Percentiles rank a stretch among this genome's conserved stretches.
Evolutionary conservation across 2,329 filamentous ascomycete genomes (phyloP).

Genomic region (Trichoderma endophyticum): DNA sequence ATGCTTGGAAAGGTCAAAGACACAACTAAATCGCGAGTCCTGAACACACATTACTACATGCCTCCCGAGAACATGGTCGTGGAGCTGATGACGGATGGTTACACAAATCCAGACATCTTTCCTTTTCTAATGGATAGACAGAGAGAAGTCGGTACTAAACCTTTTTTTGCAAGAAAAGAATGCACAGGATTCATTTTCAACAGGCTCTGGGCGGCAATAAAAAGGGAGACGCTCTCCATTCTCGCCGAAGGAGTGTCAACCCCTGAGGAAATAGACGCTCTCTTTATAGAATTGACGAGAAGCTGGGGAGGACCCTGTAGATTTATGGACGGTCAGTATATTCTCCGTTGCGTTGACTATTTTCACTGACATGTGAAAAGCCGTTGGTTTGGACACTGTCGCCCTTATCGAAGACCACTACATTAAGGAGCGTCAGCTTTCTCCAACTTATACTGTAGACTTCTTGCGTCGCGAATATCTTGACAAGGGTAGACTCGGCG

Average conservation of each 20-base stretch:
- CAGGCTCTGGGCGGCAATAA: neutral
- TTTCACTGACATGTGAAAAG: neutral
- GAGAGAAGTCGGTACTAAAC: neutral
- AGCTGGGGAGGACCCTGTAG: neutral
- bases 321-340: neutral
- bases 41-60: neutral
- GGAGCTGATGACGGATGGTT: neutral
- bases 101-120: neutral
- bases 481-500: neutral
- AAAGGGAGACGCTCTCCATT: neutral
- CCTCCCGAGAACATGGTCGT: neutral
- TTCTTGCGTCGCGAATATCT: neutral
- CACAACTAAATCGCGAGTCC: neutral
- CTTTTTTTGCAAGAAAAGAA: neutral
- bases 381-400: neutral
- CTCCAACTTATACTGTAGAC: neutral
- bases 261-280: neutral
- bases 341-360: neutral
- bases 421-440: neutral
- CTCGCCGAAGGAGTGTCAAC: neutral
- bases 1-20: neutral
- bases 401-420: neutral
- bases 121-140: conserved; percentile 2
- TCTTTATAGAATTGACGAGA: neutral
- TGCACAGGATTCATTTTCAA: neutral